Evolutionary conservation across 257 asterid species (phyloP).

Genomic region (Lavandula angustifolia): DNA sequence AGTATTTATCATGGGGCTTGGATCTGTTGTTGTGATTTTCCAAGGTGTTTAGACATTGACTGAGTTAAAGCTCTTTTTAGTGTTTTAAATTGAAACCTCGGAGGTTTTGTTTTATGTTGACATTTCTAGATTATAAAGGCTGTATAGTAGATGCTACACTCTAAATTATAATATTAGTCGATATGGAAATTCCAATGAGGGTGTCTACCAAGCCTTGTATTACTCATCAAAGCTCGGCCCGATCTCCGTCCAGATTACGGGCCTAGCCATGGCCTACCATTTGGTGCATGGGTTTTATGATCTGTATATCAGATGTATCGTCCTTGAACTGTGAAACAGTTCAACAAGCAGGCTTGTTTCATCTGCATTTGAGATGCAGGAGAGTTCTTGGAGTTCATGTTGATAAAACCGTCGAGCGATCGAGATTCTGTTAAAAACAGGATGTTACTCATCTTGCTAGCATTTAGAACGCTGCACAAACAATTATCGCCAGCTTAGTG

Average conservation of each 20-base stretch:
- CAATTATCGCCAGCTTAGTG: conserved; percentile 8
- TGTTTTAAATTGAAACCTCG: too few relatives aligned
- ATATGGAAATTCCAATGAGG: conserved; percentile 19
- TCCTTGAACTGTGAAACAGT: not conserved
- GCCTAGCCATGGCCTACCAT: conserved; percentile 29
- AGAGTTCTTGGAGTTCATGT: conserved; percentile 15
- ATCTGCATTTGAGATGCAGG: too few relatives aligned
- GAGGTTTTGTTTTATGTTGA: not conserved
- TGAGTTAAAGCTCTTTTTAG: too few relatives aligned
- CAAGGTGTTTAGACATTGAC: too few relatives aligned
- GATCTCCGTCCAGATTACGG: conserved; percentile 26
- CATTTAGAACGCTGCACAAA: conserved; percentile 9
- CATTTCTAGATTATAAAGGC: not conserved
- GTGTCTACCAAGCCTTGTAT: conserved; percentile 27
- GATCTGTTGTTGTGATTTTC: not conserved
- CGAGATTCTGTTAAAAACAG: not conserved
- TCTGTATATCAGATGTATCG: conserved; percentile 24
- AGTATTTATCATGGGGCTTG: not conserved
- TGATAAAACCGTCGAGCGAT: not conserved
- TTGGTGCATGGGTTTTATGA: conserved; percentile 27
- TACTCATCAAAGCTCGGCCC: conserved; percentile 29
- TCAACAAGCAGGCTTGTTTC: not conserved
- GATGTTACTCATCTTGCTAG: conserved; percentile 6
- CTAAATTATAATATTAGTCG: not conserved
- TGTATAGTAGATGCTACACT: not conserved